Percentiles rank a stretch among this genome's conserved stretches.
These are phyloP conservation scores for Hypoxylon sp. DNA, from an alignment of 2,329 filamentous ascomycete genomes.

Conservation along the genomic window DNA sequence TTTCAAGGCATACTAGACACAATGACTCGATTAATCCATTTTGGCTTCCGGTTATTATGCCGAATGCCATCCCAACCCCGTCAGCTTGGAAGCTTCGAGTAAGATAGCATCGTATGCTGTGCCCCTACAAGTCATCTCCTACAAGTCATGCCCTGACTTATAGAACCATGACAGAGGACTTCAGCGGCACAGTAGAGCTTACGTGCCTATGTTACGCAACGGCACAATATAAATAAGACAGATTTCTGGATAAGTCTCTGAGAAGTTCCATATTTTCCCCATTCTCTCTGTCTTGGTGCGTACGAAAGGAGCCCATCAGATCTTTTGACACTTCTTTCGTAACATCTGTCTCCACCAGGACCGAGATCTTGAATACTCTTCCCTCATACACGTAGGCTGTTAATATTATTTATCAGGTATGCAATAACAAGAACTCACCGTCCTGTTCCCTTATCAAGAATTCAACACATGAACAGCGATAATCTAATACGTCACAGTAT, in stretches of 20 bases:
- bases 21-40: too few species aligned
- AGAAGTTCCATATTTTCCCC: background rate
- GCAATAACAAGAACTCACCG: background rate
- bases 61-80: background rate
- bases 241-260: background rate
- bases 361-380: background rate
- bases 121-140: too few species aligned
- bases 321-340: slow-evolving; percentile 9
- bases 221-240: background rate
- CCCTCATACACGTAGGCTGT: background rate
- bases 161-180: background rate
- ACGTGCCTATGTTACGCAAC: background rate
- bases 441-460: background rate
- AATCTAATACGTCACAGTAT: background rate
- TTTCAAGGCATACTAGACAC: too few species aligned
- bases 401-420: background rate
- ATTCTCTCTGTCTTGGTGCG: background rate
- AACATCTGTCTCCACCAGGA: slow-evolving; percentile 9
- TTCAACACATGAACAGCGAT: background rate
- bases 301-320: background rate
- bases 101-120: background rate
- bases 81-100: background rate
- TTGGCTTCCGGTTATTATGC: background rate
- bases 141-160: background rate
- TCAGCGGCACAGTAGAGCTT: background rate